Evolutionary conservation across 306 rosid genomes (phyloP).

Genomic region (Sphenostylis stenocarpa): DNA sequence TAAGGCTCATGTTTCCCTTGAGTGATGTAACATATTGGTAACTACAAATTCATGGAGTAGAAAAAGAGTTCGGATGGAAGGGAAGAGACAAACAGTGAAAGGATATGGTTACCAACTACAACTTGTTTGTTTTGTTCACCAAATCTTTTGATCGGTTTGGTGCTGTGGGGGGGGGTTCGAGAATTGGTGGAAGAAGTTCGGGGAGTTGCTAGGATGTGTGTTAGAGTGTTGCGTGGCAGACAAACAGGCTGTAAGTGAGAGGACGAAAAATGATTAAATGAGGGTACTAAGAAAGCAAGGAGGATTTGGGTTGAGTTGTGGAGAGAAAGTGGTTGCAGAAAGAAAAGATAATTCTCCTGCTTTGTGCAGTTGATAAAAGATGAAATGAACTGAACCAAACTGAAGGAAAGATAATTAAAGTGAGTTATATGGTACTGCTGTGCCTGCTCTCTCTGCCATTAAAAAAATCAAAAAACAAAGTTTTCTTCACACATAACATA

Average conservation of each 20-base stretch:
- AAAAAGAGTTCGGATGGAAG: constrained; percentile 37
- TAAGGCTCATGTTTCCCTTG: constrained; percentile 44
- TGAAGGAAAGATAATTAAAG: constrained; percentile 34
- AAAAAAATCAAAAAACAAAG: not conserved
- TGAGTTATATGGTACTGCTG: constrained; percentile 19
- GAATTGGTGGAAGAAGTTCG: not conserved
- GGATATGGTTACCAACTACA: constrained; percentile 65
- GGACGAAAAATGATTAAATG: constrained; percentile 18
- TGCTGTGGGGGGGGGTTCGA: not conserved
- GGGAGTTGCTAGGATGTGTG: constrained; percentile 22
- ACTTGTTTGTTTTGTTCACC: constrained; percentile 60
- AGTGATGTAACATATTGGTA: constrained; percentile 40
- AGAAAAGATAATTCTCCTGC: constrained; percentile 33
- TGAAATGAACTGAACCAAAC: constrained; percentile 29
- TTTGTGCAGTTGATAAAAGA: constrained; percentile 30
- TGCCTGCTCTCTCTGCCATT: constrained; percentile 32
- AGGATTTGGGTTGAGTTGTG: constrained; percentile 22
- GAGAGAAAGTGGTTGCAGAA: constrained; percentile 32
- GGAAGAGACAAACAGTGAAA: constrained; percentile 26
- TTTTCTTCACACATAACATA: not conserved
- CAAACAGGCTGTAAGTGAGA: constrained; percentile 13
- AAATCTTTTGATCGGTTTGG: constrained; percentile 41
- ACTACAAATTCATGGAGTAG: constrained; percentile 53
- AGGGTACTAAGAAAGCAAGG: constrained; percentile 22
- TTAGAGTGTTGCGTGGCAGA: constrained; percentile 6